Evolutionary conservation across 2,329 filamentous ascomycete genomes (phyloP).

Genomic region (Fusarium coicis): DNA sequence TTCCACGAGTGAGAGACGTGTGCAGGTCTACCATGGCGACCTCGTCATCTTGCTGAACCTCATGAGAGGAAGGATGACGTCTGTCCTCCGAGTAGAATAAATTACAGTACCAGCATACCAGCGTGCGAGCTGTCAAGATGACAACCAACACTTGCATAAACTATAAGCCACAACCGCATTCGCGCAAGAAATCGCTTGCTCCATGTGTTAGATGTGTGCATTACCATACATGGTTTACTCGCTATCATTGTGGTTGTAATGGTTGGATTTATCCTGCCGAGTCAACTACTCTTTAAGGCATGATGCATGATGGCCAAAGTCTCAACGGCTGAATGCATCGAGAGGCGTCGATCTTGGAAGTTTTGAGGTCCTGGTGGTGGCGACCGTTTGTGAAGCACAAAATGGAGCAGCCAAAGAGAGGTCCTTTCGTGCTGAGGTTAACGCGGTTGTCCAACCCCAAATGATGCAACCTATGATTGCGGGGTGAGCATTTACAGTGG

Average conservation of each 20-base stretch:
- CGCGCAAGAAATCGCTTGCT: conserved; percentile 4
- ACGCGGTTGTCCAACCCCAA: conserved; percentile 33
- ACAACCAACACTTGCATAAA: conserved; percentile 18
- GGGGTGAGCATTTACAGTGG: conserved; percentile 20
- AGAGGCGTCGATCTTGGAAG: conserved; percentile 29
- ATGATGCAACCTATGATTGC: conserved; percentile 20
- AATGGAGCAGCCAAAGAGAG: background rate
- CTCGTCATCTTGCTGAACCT: conserved; percentile 42
- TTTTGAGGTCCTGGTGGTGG: conserved; percentile 20
- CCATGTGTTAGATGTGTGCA: conserved; percentile 15
- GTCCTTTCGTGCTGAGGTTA: conserved; percentile 27
- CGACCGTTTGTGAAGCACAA: conserved; percentile 7
- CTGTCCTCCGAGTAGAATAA: conserved; percentile 44
- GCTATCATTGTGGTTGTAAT: conserved; percentile 22
- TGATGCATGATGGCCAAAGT: conserved; percentile 21
- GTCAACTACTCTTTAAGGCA: conserved; percentile 15
- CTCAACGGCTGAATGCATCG: conserved; percentile 22
- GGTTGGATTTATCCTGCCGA: conserved; percentile 19
- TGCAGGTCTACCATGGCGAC: conserved; percentile 44
- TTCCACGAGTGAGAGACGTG: conserved; percentile 35
- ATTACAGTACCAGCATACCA: conserved; percentile 36
- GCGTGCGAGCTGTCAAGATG: conserved; percentile 29
- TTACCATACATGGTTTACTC: background rate
- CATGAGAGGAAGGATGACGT: conserved; percentile 41
- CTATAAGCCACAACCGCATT: conserved; percentile 5